A percentile compares a stretch with the other conserved stretches of the same genome.
phyloP scores from a whole-genome alignment of 2,329 filamentous ascomycete genomes.

The Hysterium pulicare region DNA sequence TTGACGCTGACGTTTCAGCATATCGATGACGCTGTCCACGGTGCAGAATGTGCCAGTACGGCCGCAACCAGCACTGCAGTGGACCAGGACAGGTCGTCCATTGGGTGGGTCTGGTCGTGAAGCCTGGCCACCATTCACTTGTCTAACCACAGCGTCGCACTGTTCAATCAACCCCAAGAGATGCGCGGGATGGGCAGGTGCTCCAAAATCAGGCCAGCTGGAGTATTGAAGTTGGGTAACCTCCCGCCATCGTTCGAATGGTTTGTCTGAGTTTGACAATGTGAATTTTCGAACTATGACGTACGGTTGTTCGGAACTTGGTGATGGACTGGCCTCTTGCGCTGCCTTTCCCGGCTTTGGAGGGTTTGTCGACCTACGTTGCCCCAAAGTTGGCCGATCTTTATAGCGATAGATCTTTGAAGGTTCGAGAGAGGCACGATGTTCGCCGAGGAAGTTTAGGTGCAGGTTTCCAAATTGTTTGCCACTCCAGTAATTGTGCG shows the following conservation, averaged over 20 bases:
- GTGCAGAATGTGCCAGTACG: conserved; percentile 96
- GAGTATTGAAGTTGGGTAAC: conserved; percentile 93
- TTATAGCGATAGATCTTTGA: conserved; percentile 49
- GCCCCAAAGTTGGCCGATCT: conserved; percentile 35
- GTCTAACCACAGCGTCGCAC: conserved; percentile 67
- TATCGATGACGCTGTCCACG: conserved; percentile 91
- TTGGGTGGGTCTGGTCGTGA: conserved; percentile 54
- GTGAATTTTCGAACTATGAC: conserved; percentile 86
- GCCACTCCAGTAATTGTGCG: conserved; percentile 87
- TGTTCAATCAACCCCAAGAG: conserved; percentile 87
- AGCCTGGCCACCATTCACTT: conserved; percentile 46
- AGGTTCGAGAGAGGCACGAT: conserved; percentile 71
- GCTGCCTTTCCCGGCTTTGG: conserved; percentile 25
- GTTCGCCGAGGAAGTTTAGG: conserved; percentile 76
- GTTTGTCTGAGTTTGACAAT: conserved; percentile 69
- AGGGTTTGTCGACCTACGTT: conserved; percentile 33
- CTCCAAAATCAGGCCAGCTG: conserved; percentile 96
- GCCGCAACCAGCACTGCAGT: conserved; percentile 94
- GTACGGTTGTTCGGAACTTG: conserved; percentile 61
- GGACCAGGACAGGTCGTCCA: conserved; percentile 76
- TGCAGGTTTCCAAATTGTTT: conserved; percentile 74
- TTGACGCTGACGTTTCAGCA: conserved; percentile 80
- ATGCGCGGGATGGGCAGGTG: conserved; percentile 83
- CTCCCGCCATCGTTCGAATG: conserved; percentile 83
- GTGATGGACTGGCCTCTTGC: conserved; percentile 22